A percentile compares a stretch with the other conserved stretches of the same genome.
Evolutionary conservation across 352 stramenopile genomes (phyloP).

Genomic region (Halophytophthora polymorphica): DNA sequence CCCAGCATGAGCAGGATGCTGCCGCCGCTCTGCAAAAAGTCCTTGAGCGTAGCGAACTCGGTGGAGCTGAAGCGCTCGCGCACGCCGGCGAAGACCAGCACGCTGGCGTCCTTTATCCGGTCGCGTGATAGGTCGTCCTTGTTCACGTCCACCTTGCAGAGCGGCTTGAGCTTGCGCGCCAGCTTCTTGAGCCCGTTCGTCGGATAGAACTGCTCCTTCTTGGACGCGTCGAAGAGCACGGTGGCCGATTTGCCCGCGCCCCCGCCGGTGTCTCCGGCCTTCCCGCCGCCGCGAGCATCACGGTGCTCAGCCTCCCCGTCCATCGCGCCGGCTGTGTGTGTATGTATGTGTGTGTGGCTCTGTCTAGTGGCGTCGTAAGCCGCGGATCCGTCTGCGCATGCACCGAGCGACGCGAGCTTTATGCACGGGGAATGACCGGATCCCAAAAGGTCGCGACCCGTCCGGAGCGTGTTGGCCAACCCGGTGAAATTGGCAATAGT

Average conservation of each 20-base stretch:
- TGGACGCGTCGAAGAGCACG: constrained; percentile 91
- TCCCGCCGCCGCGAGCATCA: not conserved
- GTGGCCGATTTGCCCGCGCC: constrained; percentile 20
- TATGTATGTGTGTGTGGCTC: too few relatives aligned
- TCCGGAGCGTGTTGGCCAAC: too few relatives aligned
- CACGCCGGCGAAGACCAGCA: constrained; percentile 90
- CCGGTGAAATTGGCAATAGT: too few relatives aligned
- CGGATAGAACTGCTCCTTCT: constrained; percentile 92
- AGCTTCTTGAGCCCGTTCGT: constrained; percentile 93
- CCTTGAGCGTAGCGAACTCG: constrained; percentile 85
- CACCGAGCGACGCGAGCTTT: not conserved
- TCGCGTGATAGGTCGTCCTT: constrained; percentile 92
- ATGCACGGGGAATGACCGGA: constrained; percentile 6
- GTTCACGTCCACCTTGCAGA: constrained; percentile 92
- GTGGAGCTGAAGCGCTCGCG: constrained; percentile 88
- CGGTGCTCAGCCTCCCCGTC: constrained; percentile 22
- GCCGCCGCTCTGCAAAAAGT: constrained; percentile 87
- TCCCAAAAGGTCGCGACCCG: constrained; percentile 26
- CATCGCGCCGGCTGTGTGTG: constrained; percentile 13
- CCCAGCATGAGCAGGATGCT: constrained; percentile 89
- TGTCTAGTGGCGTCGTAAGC: too few relatives aligned
- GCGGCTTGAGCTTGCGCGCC: constrained; percentile 84
- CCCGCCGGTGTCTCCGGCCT: not conserved
- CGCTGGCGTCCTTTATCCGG: constrained; percentile 80
- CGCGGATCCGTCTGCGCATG: too few relatives aligned